Base-by-base conservation (phyloP, 2,329 filamentous ascomycete species). In the Aspergillus felis region DNA sequence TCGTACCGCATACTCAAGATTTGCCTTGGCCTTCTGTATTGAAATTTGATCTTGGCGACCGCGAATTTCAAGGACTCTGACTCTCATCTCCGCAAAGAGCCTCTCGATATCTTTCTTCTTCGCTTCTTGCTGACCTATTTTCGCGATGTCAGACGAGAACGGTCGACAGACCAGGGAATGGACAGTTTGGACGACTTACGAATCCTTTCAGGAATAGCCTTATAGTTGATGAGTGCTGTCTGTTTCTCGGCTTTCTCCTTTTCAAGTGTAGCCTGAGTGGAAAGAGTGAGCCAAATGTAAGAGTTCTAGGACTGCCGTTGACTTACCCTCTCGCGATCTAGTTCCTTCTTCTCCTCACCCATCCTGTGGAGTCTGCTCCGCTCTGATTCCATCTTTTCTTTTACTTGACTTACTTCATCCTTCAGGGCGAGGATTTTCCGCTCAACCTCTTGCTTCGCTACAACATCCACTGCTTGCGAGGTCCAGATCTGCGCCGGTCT, bases 401-500 rank as follows among this genome's bases (percentile, higher is more conserved):
- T 51, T 17, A 72, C 56, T 22, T 70, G 68, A 20, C 65, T 63
- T 29, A 85, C 66, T 8, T 78, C 72, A 1, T 74, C 65, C 54
- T 76, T 78, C 59, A 79, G 72, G 1, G 76, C 67, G 2, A 65
- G 64, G 4, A 82, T 74, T 10, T 79, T 81, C 17, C 78, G 78
- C 58, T 85, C 79, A 17, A 94, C 71, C 53, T 86, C 81, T 14
- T 76, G 73, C 70, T 89, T 91, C 38, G 78, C 64, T 12, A 70
- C 68, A 22, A 62, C 59, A 68, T 96, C 90, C 6, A 92, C 82
- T 3, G 90, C 87, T 60, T 90, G 86, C 49, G 91, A 86, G 0
- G 87, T 92, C 87, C 94, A 97, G 67, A 83, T 84, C 38, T 71
- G 78, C 4, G 91, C 91, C 1, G 74, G 75, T 17, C 73, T 78